phyloP scores from a whole-genome alignment of 2,329 filamentous ascomycete genomes.

The Talaromyces sp. region DNA sequence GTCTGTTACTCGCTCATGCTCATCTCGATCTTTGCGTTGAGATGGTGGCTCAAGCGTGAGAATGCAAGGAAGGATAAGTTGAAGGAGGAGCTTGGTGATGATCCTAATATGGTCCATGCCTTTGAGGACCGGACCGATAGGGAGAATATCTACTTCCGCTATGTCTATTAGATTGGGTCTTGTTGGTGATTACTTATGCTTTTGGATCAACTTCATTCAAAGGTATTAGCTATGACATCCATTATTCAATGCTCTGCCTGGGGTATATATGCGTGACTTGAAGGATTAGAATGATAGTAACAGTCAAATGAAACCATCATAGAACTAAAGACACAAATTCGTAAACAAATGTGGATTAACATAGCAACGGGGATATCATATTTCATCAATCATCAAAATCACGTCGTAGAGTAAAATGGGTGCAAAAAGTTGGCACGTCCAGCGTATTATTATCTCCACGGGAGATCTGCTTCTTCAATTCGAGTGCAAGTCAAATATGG shows the following conservation, averaged over 20 bases:
- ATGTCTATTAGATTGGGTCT: conserved; percentile 48
- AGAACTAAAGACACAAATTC: background rate
- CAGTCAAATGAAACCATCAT: background rate
- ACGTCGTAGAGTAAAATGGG: conserved; percentile 4
- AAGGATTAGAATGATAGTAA: background rate
- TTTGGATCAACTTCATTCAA: background rate
- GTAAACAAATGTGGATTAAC: background rate
- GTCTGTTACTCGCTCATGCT: conserved; percentile 66
- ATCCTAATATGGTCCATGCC: conserved; percentile 50
- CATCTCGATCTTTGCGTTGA: conserved; percentile 56
- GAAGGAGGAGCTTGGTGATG: conserved; percentile 39
- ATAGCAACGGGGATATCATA: conserved; percentile 20
- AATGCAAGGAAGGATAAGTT: conserved; percentile 59
- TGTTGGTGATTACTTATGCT: background rate
- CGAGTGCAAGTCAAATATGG: conserved; percentile 66
- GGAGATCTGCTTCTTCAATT: conserved; percentile 62
- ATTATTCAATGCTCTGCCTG: conserved; percentile 1
- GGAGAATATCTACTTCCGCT: conserved; percentile 62
- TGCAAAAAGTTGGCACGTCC: background rate
- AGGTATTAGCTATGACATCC: conserved; percentile 1
- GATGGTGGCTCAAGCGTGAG: conserved; percentile 58
- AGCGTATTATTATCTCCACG: conserved; percentile 51
- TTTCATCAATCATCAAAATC: conserved; percentile 21
- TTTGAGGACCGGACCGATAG: conserved; percentile 64
- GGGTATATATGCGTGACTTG: conserved; percentile 7